phyloP scores from a whole-genome alignment of 148 eudicot species.

The Dianthus caryophyllus region DNA sequence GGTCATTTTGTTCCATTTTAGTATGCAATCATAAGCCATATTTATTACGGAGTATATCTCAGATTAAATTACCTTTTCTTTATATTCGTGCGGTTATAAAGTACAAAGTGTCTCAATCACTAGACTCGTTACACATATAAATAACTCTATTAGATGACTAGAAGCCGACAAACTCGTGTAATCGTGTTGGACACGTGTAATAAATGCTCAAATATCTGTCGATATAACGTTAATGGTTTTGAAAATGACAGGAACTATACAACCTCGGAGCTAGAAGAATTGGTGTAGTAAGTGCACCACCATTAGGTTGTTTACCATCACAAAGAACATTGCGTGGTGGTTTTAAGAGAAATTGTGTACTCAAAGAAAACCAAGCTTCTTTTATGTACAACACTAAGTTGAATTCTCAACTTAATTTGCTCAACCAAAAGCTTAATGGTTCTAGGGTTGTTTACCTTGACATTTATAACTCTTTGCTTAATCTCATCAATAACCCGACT shows the following conservation, averaged over 20 bases:
- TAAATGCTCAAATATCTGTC: too few relatives aligned
- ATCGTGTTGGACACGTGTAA: too few relatives aligned
- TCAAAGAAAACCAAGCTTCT: constrained; percentile 40
- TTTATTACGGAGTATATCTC: too few relatives aligned
- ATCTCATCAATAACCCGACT: constrained; percentile 44
- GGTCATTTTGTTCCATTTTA: too few relatives aligned
- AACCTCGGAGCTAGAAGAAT: constrained; percentile 52
- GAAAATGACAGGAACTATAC: constrained; percentile 47
- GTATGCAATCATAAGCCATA: too few relatives aligned
- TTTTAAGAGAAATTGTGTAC: constrained; percentile 33
- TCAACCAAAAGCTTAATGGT: constrained; percentile 31
- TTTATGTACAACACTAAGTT: constrained; percentile 48
- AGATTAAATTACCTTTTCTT: too few relatives aligned
- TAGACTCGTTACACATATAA: too few relatives aligned
- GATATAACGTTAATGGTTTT: too few relatives aligned
- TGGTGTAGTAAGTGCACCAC: constrained; percentile 47
- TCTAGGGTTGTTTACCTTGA: constrained; percentile 42
- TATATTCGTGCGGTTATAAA: too few relatives aligned
- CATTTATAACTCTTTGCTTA: constrained; percentile 34
- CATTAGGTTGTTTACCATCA: constrained; percentile 67
- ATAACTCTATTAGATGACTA: too few relatives aligned
- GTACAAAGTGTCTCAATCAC: too few relatives aligned
- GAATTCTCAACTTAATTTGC: constrained; percentile 19
- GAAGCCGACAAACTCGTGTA: too few relatives aligned
- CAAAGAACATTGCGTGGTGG: constrained; percentile 57